Conservation (phyloP, 83 land plant genomes). For the Picea abies region DNA sequence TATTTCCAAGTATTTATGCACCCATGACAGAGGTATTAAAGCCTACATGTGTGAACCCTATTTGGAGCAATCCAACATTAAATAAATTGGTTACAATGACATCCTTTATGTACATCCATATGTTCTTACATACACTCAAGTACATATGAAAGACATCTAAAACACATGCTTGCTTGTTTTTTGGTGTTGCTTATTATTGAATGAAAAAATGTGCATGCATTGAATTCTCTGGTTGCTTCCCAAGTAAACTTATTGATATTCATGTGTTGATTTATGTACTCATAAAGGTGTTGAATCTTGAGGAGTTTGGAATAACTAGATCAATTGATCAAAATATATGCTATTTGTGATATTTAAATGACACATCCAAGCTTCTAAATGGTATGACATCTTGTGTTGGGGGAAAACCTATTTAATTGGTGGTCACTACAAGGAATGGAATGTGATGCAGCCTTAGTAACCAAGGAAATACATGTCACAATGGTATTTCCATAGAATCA, state of each 20-base stretch:
- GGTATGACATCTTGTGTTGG: constrained; percentile 73
- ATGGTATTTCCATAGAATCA: constrained; percentile 98
- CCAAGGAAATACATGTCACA: constrained; percentile 83
- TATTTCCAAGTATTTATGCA: too few relatives aligned
- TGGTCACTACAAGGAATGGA: constrained; percentile 99
- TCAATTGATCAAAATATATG: constrained; percentile 94
- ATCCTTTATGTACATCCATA: not conserved
- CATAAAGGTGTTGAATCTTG: constrained; percentile 85
- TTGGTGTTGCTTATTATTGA: constrained; percentile 2
- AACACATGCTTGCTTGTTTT: not conserved
- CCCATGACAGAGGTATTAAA: too few relatives aligned
- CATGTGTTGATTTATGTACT: not conserved
- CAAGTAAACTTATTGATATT: not conserved
- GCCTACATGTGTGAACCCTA: constrained; percentile 33
- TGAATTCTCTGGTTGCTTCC: not conserved
- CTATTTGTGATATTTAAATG: constrained; percentile 83
- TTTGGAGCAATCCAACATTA: not conserved
- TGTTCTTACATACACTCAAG: not conserved
- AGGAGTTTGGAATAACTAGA: constrained; percentile 89
- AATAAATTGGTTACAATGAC: too few relatives aligned
- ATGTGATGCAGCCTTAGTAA: constrained; percentile 92
- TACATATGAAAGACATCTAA: constrained; percentile 3
- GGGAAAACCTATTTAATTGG: constrained; percentile 93
- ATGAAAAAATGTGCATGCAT: not conserved
- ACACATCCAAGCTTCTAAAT: constrained; percentile 77